phyloP scores from a whole-genome alignment of 2,329 filamentous ascomycete species.

The Ramichloridium luteum region DNA sequence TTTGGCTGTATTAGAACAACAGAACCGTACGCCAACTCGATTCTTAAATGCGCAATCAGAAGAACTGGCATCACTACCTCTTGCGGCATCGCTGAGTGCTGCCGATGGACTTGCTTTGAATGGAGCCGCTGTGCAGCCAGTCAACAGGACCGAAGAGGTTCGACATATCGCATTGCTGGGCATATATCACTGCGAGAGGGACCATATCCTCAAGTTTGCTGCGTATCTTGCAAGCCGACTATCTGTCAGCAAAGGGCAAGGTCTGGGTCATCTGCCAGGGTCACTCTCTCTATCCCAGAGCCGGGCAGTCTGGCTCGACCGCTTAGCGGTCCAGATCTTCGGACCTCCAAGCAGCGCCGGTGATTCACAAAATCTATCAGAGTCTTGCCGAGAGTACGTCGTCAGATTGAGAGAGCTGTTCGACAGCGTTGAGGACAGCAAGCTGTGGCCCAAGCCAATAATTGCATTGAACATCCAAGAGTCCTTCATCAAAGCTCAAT shows the following conservation, averaged over 20 bases:
- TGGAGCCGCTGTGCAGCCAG: no score
- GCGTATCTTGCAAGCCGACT: constrained; percentile 13
- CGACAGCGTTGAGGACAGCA: constrained; percentile 2
- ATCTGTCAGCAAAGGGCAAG: constrained; percentile 12
- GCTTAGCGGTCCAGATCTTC: constrained; percentile 11
- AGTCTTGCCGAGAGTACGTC: constrained; percentile 13
- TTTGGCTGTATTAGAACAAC: constrained; percentile 70
- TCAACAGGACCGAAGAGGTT: constrained; percentile 3
- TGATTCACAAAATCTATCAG: not conserved
- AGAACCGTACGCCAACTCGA: constrained; percentile 61
- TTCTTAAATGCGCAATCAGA: constrained; percentile 43
- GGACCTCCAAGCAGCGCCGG: constrained; percentile 5
- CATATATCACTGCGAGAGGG: constrained; percentile 18
- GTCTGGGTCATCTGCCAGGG: not conserved
- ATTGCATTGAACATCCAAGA: not conserved
- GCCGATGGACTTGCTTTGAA: not conserved
- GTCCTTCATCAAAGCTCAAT: constrained; percentile 25
- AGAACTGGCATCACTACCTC: not conserved
- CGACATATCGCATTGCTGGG: constrained; percentile 10
- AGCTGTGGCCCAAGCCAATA: constrained; percentile 10
- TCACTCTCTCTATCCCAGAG: not conserved
- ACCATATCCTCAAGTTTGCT: constrained; percentile 13
- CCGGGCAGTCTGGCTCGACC: constrained; percentile 14
- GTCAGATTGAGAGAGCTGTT: not conserved
- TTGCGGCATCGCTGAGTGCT: not conserved